Evolutionary conservation across 2,329 filamentous ascomycete species (phyloP), one percentile per base, ranked within the genome.

Genomic region (Exophiala lecanii-corni): DNA sequence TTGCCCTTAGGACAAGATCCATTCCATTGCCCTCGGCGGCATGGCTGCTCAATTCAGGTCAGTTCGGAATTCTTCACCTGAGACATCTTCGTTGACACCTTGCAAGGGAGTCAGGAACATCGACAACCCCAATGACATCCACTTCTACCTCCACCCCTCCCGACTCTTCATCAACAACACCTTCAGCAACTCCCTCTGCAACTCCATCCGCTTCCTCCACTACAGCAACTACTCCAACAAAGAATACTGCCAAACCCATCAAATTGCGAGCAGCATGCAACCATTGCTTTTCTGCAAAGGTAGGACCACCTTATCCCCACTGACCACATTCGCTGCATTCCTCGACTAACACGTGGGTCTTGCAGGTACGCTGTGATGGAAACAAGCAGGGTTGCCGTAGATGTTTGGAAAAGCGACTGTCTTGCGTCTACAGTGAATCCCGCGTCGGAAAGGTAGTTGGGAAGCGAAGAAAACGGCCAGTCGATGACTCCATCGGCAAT

Each of bases 361-460:
- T n/a, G 30, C 51, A 56, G 53, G 54, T 56, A 18, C 48, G 54
- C 20, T 56, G 54, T 50, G 50, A 56, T 45, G 54, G 54, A 7
- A 52, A 53, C 39, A 56, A 56, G 43, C 39, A 45, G 43, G 50
- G 52, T 9, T 56, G 54, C 36, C 45, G 47, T n/a, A 36, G 54
- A 45, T 56, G 54, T 42, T 39, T 33, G 13, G 54, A 56, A 25
- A 56, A 56, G 43, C 37, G 40, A 36, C 39, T 55, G 7, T 47
- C 47, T 19, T 56, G 54, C 36, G 37, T 50, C 30, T 56, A 56
- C 39, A 56, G 54, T 42, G 54, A 56, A 39, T 56, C 54, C 23
- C 36, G 53, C 23, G 54, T 56, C 2, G 54, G 54, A 10, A 55
- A 52, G 36, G 54, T 56, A 12, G 54, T 56, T 15, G 54, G 54